Evolutionary conservation across 306 rosid genomes (phyloP).

Genomic region (Bauhinia variegata): DNA sequence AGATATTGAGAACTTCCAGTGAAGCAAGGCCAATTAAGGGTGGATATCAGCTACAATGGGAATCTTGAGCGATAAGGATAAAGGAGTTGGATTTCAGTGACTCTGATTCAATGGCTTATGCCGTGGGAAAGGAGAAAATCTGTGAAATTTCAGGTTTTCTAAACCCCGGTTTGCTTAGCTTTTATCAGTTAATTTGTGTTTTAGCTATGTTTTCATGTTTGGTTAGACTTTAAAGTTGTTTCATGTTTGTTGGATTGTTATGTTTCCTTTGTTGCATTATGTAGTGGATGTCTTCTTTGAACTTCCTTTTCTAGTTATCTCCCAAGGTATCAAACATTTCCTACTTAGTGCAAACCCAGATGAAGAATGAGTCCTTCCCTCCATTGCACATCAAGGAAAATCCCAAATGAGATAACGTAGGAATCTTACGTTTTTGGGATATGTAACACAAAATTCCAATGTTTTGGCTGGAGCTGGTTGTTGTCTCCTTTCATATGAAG

Average conservation of each 20-base stretch:
- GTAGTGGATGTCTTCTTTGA: constrained; percentile 29
- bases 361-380: constrained; percentile 17
- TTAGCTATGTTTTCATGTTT: constrained; percentile 39
- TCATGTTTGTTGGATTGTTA: constrained; percentile 36
- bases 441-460: neutral
- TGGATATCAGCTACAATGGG: constrained; percentile 19
- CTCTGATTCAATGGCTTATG: constrained; percentile 53
- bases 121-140: constrained; percentile 66
- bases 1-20: constrained; percentile 36
- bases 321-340: constrained; percentile 22
- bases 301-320: constrained; percentile 35
- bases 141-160: constrained; percentile 55
- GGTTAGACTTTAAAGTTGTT: constrained; percentile 26
- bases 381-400: constrained; percentile 40
- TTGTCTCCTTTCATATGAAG: constrained; percentile 36
- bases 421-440: constrained; percentile 31
- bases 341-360: constrained; percentile 35
- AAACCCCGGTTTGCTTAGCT: constrained; percentile 49
- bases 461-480: constrained; percentile 34
- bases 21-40: neutral
- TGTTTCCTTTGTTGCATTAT: constrained; percentile 43
- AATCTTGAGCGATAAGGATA: constrained; percentile 22
- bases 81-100: constrained; percentile 38
- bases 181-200: constrained; percentile 35
- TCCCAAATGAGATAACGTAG: constrained; percentile 28